These are phyloP conservation scores for Golubevia pallescens DNA, from an alignment of 1,284 basidiomycete species.

Conservation along the genomic window DNA sequence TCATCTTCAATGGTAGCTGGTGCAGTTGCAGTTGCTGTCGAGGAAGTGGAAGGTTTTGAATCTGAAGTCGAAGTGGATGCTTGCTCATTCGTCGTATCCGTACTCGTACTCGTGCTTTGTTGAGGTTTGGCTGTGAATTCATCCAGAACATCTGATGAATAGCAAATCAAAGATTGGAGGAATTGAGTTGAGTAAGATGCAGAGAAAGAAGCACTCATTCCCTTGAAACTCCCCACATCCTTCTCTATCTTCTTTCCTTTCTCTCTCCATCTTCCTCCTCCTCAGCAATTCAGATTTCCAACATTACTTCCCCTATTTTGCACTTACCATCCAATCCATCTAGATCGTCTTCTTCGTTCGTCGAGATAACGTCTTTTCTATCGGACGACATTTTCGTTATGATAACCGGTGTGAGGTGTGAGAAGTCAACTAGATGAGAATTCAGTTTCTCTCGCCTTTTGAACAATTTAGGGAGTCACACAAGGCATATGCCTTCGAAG, in stretches of 20 bases:
- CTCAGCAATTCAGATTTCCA: neutral
- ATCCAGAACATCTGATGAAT: slow-evolving; percentile 40
- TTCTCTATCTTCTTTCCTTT: neutral
- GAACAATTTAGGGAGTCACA: too few species aligned
- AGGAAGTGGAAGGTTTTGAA: slow-evolving; percentile 1
- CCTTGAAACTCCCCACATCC: neutral
- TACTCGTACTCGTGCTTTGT: slow-evolving; percentile 11
- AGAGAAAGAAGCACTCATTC: too few species aligned
- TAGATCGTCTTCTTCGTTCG: slow-evolving; percentile 2
- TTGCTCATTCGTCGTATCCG: slow-evolving; percentile 2
- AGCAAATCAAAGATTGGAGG: too few species aligned
- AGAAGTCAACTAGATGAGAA: too few species aligned
- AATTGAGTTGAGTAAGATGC: too few species aligned
- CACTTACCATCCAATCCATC: slow-evolving; percentile 4
- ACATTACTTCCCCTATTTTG: neutral
- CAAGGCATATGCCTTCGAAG: too few species aligned
- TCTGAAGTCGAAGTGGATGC: neutral
- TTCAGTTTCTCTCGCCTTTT: too few species aligned
- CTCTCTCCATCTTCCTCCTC: slow-evolving; percentile 1
- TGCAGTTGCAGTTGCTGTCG: neutral
- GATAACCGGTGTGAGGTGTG: too few species aligned
- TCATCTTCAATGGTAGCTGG: slow-evolving; percentile 13
- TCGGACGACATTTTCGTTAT: too few species aligned
- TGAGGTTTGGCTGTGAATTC: slow-evolving; percentile 39
- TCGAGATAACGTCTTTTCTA: too few species aligned